phyloP scores from a whole-genome alignment of 2,329 filamentous ascomycete species.

The Talaromyces sp. region DNA sequence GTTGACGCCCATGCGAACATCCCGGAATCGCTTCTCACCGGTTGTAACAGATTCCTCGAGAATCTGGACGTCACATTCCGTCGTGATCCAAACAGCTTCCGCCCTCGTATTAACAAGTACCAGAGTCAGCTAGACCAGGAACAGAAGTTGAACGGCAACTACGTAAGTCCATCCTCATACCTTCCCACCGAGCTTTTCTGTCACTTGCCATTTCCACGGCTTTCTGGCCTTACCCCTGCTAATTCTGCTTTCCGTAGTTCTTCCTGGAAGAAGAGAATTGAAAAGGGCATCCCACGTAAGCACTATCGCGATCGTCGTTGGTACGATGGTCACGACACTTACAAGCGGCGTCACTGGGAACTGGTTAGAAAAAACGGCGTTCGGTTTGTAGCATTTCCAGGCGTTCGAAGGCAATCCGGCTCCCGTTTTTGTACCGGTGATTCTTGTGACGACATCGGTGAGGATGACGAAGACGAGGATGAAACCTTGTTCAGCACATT shows the following conservation, averaged over 20 bases:
- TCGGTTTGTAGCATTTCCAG: slow-evolving; percentile 34
- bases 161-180: slow-evolving; percentile 52
- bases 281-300: slow-evolving; percentile 55
- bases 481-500: slow-evolving; percentile 24
- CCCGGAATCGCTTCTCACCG: slow-evolving; percentile 86
- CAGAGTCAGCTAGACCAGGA: slow-evolving; percentile 96
- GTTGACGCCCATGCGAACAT: slow-evolving; percentile 80
- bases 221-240: neutral
- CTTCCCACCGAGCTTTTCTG: neutral
- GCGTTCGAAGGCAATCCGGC: slow-evolving; percentile 38
- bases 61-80: slow-evolving; percentile 98
- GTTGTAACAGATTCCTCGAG: slow-evolving; percentile 95
- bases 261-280: slow-evolving; percentile 84
- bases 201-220: neutral
- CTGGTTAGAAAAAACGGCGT: slow-evolving; percentile 27
- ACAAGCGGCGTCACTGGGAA: slow-evolving; percentile 27
- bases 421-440: slow-evolving; percentile 33
- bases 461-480: slow-evolving; percentile 60
- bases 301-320: slow-evolving; percentile 32
- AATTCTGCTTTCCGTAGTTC: slow-evolving; percentile 53
- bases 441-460: slow-evolving; percentile 48
- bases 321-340: slow-evolving; percentile 30
- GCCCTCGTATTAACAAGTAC: slow-evolving; percentile 96
- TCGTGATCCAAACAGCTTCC: slow-evolving; percentile 91
- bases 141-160: slow-evolving; percentile 91